phyloP scores from a whole-genome alignment of 2,329 filamentous ascomycete species.

The Ceratocystis papillata region DNA sequence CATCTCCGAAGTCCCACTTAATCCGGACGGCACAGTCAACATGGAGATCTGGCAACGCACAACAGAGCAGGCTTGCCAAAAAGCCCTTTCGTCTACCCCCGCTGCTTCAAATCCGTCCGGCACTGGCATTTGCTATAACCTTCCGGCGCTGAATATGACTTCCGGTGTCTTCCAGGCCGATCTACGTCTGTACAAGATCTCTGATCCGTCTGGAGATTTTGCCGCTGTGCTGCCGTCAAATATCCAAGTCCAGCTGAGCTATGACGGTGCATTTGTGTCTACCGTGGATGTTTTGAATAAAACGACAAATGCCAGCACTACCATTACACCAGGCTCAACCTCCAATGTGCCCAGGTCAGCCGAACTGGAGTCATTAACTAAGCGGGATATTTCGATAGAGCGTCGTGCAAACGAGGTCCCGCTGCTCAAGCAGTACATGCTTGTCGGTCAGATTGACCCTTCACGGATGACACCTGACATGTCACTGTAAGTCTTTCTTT shows the following conservation, averaged over 20 bases:
- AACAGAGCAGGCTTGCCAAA: constrained; percentile 49
- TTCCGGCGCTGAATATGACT: constrained; percentile 56
- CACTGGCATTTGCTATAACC: constrained; percentile 71
- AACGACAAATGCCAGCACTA: constrained; percentile 22
- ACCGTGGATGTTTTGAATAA: constrained; percentile 33
- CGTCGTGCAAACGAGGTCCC: constrained; percentile 22
- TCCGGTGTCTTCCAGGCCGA: constrained; percentile 68
- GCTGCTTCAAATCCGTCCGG: constrained; percentile 62
- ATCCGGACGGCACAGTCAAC: constrained; percentile 40
- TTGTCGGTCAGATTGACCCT: constrained; percentile 57
- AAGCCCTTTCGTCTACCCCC: constrained; percentile 44
- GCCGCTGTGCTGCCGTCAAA: constrained; percentile 41
- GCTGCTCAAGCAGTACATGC: constrained; percentile 53
- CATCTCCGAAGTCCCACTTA: constrained; percentile 30
- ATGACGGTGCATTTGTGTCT: constrained; percentile 44
- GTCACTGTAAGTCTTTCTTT: constrained; percentile 44
- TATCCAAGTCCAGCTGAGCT: constrained; percentile 46
- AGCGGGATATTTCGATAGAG: constrained; percentile 26
- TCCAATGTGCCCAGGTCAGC: constrained; percentile 3
- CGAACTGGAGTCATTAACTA: constrained; percentile 27
- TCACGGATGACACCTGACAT: constrained; percentile 44
- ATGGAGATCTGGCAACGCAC: constrained; percentile 45
- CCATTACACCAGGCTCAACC: background rate
- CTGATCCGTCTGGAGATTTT: constrained; percentile 46
- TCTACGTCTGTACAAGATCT: constrained; percentile 61